phyloP scores from a whole-genome alignment of 192 early-diverging fungal species.

The Coemansia aciculifera region DNA sequence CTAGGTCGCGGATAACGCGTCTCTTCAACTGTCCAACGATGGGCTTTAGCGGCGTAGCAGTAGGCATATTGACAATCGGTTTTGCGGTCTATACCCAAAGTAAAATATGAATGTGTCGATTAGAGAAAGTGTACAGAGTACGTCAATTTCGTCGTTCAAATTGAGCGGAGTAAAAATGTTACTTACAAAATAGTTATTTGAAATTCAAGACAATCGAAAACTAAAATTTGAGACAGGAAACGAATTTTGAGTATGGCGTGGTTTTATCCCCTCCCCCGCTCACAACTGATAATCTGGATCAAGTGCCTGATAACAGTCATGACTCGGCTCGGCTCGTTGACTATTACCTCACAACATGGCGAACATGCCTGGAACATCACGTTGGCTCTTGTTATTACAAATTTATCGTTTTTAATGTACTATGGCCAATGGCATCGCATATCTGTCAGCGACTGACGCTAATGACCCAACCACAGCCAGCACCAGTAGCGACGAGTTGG shows the following conservation, averaged over 20 bases:
- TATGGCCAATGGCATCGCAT: neutral
- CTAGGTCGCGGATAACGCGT: slow-evolving; percentile 51
- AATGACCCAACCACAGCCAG: neutral
- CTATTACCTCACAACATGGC: neutral
- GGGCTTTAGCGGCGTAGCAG: slow-evolving; percentile 56
- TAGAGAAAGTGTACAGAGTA: neutral
- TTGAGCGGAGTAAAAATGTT: neutral
- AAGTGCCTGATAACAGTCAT: neutral
- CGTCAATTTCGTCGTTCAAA: neutral
- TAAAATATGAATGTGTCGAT: neutral
- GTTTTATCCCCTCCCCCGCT: neutral
- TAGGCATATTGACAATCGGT: slow-evolving; percentile 32
- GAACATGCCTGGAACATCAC: no score
- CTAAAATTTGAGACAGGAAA: neutral
- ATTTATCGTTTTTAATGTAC: neutral
- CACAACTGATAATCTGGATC: slow-evolving; percentile 1
- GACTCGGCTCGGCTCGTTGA: neutral
- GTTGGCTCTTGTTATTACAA: neutral
- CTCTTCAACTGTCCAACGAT: slow-evolving; percentile 50
- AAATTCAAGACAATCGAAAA: slow-evolving; percentile 7
- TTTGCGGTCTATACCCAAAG: neutral
- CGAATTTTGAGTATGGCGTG: slow-evolving; percentile 5
- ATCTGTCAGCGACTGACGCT: neutral
- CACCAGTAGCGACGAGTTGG: neutral
- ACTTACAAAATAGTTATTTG: slow-evolving; percentile 5